These are phyloP conservation scores for Hanseniaspora sp. DNA, from an alignment of 1,139 yeast species.

Conservation along the genomic window DNA sequence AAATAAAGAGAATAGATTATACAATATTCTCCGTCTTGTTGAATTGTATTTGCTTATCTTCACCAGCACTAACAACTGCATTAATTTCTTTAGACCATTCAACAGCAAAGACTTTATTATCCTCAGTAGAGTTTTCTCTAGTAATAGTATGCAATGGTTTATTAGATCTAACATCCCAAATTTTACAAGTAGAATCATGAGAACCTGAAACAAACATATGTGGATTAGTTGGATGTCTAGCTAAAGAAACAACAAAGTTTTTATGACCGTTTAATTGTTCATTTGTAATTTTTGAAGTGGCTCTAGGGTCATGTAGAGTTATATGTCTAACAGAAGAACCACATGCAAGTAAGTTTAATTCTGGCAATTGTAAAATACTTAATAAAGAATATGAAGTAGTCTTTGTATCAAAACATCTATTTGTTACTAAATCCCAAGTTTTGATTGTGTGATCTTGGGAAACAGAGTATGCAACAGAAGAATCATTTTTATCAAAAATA, in stretches of 20 bases:
- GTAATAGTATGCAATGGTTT: constrained; percentile 77
- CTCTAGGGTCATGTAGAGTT: constrained; percentile 82
- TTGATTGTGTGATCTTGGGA: constrained; percentile 91
- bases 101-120: constrained; percentile 69
- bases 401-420: constrained; percentile 74
- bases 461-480: constrained; percentile 80
- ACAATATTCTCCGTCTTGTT: constrained; percentile 42
- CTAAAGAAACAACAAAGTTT: constrained; percentile 74
- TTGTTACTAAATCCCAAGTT: constrained; percentile 90
- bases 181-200: constrained; percentile 88
- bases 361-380: constrained; percentile 58
- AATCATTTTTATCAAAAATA: constrained; percentile 58
- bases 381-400: constrained; percentile 79
- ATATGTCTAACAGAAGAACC: constrained; percentile 97
- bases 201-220: constrained; percentile 82
- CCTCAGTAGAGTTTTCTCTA: constrained; percentile 43
- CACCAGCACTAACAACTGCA: constrained; percentile 88
- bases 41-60: constrained; percentile 84
- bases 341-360: constrained; percentile 60
- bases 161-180: constrained; percentile 91
- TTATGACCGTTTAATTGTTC: constrained; percentile 78
- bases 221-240: constrained; percentile 61
- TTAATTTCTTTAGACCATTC: constrained; percentile 62
- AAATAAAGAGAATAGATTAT: not conserved
- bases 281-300: constrained; percentile 43